These are phyloP conservation scores for Parafenestella ontariensis DNA, from an alignment of 2,329 filamentous ascomycete species.

Conservation along the genomic window DNA sequence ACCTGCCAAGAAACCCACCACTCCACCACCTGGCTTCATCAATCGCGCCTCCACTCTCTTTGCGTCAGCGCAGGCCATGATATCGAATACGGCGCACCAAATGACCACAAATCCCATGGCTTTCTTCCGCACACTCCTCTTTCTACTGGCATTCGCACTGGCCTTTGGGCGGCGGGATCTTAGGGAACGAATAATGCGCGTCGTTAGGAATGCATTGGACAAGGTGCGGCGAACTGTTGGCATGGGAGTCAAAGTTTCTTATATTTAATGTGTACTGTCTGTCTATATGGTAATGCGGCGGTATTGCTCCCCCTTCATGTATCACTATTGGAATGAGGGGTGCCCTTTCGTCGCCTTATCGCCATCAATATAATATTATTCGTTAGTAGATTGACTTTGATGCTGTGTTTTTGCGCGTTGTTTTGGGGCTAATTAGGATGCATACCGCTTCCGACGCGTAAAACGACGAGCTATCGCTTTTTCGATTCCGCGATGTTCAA, in stretches of 20 bases:
- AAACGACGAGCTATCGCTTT: too few species aligned
- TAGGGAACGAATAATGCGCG: slow-evolving; percentile 73
- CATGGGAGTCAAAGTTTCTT: slow-evolving; percentile 97
- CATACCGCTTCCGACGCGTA: too few species aligned
- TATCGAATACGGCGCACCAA: slow-evolving; percentile 59
- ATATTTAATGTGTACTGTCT: slow-evolving; percentile 67
- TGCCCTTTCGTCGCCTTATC: too few species aligned
- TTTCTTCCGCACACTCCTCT: slow-evolving; percentile 71
- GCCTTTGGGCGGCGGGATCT: slow-evolving; percentile 78
- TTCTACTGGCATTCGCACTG: slow-evolving; percentile 78
- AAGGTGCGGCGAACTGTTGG: slow-evolving; percentile 86
- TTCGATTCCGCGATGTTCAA: too few species aligned
- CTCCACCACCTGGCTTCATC: slow-evolving; percentile 48
- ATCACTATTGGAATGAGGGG: not conserved
- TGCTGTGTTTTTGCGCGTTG: too few species aligned
- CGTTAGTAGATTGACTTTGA: too few species aligned
- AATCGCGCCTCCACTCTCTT: slow-evolving; percentile 55
- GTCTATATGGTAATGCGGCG: not conserved
- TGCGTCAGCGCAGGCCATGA: slow-evolving; percentile 56
- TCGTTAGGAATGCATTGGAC: slow-evolving; percentile 75
- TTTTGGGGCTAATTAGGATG: too few species aligned
- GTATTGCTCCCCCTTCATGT: not conserved
- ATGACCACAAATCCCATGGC: slow-evolving; percentile 63
- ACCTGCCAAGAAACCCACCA: slow-evolving; percentile 41
- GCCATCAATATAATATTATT: too few species aligned